Evolutionary conservation across 1,139 yeast genomes (phyloP).

Genomic region (Geotrichum histeridarum): DNA sequence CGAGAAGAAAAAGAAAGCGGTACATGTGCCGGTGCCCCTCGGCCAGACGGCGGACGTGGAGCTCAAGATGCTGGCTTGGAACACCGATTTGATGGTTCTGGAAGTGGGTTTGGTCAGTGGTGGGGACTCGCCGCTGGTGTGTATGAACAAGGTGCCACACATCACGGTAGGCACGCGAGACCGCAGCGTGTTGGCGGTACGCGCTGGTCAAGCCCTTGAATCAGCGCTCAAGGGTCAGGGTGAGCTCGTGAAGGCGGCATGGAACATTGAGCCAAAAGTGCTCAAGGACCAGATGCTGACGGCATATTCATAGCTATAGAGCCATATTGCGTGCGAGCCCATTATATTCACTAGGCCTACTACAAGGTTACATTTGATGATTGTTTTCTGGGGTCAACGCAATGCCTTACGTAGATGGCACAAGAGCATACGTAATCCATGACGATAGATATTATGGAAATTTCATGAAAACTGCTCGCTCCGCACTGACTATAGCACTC

Average conservation of each 20-base stretch:
- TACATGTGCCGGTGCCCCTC: neutral
- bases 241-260: slow-evolving; percentile 4
- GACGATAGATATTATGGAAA: too few relatives aligned
- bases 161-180: slow-evolving; percentile 17
- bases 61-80: slow-evolving; percentile 48
- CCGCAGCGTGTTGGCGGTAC: slow-evolving; percentile 12
- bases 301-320: neutral
- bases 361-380: too few relatives aligned
- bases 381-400: too few relatives aligned
- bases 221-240: neutral
- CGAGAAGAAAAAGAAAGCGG: neutral
- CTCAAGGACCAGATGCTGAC: slow-evolving; percentile 8
- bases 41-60: slow-evolving; percentile 39
- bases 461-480: too few relatives aligned
- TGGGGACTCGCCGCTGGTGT: neutral
- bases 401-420: too few relatives aligned
- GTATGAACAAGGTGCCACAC: slow-evolving; percentile 14
- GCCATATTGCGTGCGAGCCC: too few relatives aligned
- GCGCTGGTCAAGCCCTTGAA: slow-evolving; percentile 13
- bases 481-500: too few relatives aligned
- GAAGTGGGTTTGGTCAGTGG: slow-evolving; percentile 43
- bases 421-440: too few relatives aligned
- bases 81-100: slow-evolving; percentile 52
- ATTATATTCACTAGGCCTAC: too few relatives aligned
- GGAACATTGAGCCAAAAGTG: slow-evolving; percentile 19